These are phyloP conservation scores for Coccomyxa subellipsoidea DNA, from an alignment of 163 green algal species.

Conservation along the genomic window DNA sequence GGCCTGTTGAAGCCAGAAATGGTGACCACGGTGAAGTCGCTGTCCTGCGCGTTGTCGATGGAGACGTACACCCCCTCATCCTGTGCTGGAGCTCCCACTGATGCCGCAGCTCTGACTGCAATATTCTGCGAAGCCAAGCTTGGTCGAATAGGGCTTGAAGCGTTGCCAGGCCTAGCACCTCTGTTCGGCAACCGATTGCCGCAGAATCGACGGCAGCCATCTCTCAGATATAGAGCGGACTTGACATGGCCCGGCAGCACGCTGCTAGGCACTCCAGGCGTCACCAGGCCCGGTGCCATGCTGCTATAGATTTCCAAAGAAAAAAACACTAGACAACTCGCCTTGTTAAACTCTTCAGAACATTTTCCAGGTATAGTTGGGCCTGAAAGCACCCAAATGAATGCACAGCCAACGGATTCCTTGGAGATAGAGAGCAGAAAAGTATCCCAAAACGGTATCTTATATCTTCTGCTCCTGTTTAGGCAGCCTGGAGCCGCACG, in stretches of 20 bases:
- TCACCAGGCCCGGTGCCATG: neutral
- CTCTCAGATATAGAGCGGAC: neutral
- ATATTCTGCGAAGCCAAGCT: neutral
- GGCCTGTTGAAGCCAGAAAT: constrained; percentile 67
- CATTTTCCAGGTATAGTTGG: neutral
- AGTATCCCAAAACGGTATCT: too few relatives aligned
- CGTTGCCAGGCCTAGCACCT: neutral
- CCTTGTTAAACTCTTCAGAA: too few relatives aligned
- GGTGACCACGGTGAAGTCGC: constrained; percentile 64
- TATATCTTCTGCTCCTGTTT: too few relatives aligned
- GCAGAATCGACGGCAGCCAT: neutral
- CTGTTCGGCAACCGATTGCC: neutral
- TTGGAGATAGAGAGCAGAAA: too few relatives aligned
- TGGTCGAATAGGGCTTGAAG: neutral
- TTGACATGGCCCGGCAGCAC: neutral
- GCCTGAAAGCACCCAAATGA: neutral
- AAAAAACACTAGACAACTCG: too few relatives aligned
- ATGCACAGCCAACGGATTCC: neutral
- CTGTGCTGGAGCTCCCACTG: neutral
- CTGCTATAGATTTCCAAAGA: too few relatives aligned
- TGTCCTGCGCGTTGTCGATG: constrained; percentile 66
- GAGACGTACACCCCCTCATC: constrained; percentile 12
- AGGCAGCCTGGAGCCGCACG: too few relatives aligned
- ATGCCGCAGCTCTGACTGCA: neutral
- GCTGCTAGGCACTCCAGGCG: neutral